Conservation (phyloP, 768 basidiomycete species). For the Kwoniella newhampshirensis region DNA sequence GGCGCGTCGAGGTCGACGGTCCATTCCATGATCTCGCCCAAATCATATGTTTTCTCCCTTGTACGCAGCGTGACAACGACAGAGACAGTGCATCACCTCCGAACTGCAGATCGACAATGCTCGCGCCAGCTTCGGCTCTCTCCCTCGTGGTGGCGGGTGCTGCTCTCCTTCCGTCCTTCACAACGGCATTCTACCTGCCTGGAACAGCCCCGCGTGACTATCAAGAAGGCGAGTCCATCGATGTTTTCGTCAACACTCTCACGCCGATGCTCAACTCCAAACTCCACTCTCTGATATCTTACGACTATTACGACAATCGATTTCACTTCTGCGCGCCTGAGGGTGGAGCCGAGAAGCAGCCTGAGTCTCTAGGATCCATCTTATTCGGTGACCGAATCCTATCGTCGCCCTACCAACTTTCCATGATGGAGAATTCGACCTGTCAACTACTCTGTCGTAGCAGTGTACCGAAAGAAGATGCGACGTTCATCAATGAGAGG, state of each 20-base stretch:
- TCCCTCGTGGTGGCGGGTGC: not conserved
- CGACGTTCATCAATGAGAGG: constrained; percentile 85
- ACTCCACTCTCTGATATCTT: constrained; percentile 56
- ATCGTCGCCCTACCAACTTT: constrained; percentile 83
- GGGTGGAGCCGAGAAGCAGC: constrained; percentile 60
- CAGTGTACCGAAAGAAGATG: constrained; percentile 67
- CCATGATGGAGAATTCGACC: constrained; percentile 71
- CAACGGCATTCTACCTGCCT: constrained; percentile 81
- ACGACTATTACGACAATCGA: constrained; percentile 85
- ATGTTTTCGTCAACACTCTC: constrained; percentile 67
- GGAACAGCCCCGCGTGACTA: constrained; percentile 82
- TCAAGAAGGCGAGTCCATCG: constrained; percentile 66
- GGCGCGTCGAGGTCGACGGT: too few relatives aligned
- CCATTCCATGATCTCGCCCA: too few relatives aligned
- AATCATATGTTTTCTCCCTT: too few relatives aligned
- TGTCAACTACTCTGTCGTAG: constrained; percentile 73
- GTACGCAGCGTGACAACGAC: too few relatives aligned
- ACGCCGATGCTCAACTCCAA: constrained; percentile 70
- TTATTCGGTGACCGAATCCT: constrained; percentile 96
- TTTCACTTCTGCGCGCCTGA: constrained; percentile 84
- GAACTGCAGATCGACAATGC: too few relatives aligned
- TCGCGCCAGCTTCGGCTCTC: too few relatives aligned
- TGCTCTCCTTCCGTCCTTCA: constrained; percentile 9
- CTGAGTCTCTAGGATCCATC: constrained; percentile 86
- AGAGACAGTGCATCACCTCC: too few relatives aligned